phyloP scores from a whole-genome alignment of 495 filamentous ascomycete genomes.

The Hypomontagnella monticulosa region DNA sequence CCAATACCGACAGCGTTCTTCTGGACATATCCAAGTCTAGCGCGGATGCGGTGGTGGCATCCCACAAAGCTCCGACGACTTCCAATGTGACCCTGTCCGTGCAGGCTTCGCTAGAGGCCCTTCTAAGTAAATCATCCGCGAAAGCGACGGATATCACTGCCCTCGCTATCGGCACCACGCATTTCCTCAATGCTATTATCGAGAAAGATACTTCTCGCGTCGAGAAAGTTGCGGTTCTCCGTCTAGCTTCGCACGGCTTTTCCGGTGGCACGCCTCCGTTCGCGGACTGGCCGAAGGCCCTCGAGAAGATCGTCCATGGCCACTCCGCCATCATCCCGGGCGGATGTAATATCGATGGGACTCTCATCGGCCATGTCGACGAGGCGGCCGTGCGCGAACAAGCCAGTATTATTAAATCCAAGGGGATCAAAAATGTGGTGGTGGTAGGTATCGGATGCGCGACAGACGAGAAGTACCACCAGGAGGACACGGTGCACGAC shows the following conservation, averaged over 20 bases:
- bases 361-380: constrained; percentile 46
- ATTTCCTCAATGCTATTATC: constrained; percentile 66
- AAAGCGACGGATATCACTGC: constrained; percentile 50
- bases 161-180: constrained; percentile 63
- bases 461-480: constrained; percentile 46
- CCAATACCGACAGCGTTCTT: constrained; percentile 34
- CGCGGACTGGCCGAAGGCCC: constrained; percentile 50
- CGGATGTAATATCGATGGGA: constrained; percentile 55
- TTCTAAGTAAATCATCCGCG: constrained; percentile 48
- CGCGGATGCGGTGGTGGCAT: constrained; percentile 31
- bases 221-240: constrained; percentile 59
- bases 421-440: constrained; percentile 48
- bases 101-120: constrained; percentile 49
- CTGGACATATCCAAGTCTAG: constrained; percentile 23
- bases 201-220: constrained; percentile 57
- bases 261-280: constrained; percentile 56
- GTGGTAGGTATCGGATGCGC: constrained; percentile 55
- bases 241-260: constrained; percentile 57
- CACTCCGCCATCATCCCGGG: constrained; percentile 53
- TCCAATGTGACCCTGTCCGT: constrained; percentile 60
- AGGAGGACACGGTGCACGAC: constrained; percentile 49
- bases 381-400: constrained; percentile 45
- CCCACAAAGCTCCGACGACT: constrained; percentile 42
- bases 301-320: constrained; percentile 50
- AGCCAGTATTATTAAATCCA: constrained; percentile 45